phyloP scores from a whole-genome alignment of 1,139 yeast species.

The Sugiyamaella pinicola region DNA sequence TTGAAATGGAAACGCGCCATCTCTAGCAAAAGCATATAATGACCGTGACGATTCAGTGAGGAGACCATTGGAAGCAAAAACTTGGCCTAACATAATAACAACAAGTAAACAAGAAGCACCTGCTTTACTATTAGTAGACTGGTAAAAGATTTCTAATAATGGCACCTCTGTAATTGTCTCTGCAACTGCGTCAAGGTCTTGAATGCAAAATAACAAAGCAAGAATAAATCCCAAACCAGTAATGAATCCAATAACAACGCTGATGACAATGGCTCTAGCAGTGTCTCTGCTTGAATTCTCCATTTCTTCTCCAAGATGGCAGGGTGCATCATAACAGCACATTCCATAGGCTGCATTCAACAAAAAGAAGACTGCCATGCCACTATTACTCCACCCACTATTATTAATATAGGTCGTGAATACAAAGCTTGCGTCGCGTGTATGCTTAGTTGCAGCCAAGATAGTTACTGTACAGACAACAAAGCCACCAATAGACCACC shows the following conservation, averaged over 20 bases:
- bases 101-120: constrained; percentile 59
- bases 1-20: constrained; percentile 67
- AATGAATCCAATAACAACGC: constrained; percentile 59
- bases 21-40: constrained; percentile 64
- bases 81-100: constrained; percentile 67
- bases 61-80: constrained; percentile 74
- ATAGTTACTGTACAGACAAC: constrained; percentile 32
- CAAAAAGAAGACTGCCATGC: constrained; percentile 58
- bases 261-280: constrained; percentile 58
- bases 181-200: constrained; percentile 51
- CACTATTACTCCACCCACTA: constrained; percentile 59
- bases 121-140: constrained; percentile 54
- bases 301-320: constrained; percentile 64
- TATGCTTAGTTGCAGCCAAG: constrained; percentile 30
- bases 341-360: constrained; percentile 65
- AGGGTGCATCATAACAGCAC: constrained; percentile 61
- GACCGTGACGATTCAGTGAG: constrained; percentile 83
- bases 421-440: constrained; percentile 52
- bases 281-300: constrained; percentile 53
- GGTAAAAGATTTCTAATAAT: constrained; percentile 60
- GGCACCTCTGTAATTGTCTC: constrained; percentile 56
- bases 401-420: constrained; percentile 53
- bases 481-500: constrained; percentile 35
- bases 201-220: constrained; percentile 60
- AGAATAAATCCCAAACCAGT: constrained; percentile 57